Conservation (phyloP, 345 rosid species). For the Eucalyptus regnans region DNA sequence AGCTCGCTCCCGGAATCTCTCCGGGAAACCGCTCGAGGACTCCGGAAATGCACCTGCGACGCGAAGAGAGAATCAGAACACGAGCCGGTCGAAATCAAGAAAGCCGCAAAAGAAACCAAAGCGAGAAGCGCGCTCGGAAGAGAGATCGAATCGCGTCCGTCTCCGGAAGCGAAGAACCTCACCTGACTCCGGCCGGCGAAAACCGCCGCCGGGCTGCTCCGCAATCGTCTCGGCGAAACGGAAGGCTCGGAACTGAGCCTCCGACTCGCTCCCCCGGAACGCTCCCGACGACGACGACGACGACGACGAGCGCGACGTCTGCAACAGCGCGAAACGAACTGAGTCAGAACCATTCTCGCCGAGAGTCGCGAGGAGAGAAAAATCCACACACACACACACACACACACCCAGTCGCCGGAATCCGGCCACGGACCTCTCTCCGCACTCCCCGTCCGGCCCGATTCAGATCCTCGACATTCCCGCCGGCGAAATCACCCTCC, state of each 20-base stretch:
- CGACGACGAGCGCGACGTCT: not conserved
- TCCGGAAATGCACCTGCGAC: not conserved
- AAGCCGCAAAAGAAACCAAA: not conserved
- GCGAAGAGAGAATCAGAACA: not conserved
- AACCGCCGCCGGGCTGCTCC: not conserved
- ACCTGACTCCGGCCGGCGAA: not conserved
- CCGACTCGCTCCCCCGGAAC: not conserved
- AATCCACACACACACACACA: no score
- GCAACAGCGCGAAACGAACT: not conserved
- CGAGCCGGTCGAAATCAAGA: not conserved
- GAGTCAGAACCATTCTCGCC: not conserved
- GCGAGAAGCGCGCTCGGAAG: not conserved
- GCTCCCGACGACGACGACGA: not conserved
- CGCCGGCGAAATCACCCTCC: not conserved
- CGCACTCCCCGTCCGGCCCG: not conserved
- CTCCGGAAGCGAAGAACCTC: not conserved
- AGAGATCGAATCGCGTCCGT: not conserved
- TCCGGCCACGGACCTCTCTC: not conserved
- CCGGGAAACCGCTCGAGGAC: not conserved
- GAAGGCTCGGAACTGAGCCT: not conserved
- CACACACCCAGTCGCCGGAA: not conserved
- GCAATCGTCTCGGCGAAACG: not conserved
- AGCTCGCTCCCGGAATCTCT: not conserved
- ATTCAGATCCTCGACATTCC: not conserved
- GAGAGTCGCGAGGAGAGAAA: not conserved